These are phyloP conservation scores for Teunomyces stri DNA, from an alignment of 805 yeast species.

Conservation along the genomic window DNA sequence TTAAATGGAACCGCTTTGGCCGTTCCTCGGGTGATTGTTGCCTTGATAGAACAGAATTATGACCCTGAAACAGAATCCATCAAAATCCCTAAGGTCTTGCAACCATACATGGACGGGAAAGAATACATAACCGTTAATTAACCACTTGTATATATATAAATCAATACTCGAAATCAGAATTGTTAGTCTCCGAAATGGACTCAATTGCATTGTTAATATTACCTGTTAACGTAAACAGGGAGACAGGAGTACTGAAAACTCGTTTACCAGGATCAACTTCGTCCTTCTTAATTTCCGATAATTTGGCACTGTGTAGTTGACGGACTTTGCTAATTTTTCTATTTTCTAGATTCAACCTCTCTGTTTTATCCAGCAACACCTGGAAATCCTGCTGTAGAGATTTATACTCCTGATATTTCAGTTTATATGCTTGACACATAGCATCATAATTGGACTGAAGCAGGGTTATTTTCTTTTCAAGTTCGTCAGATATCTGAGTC, in stretches of 20 bases:
- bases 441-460: slow-evolving; percentile 12
- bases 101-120: slow-evolving; percentile 70
- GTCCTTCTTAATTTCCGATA: slow-evolving; percentile 13
- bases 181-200: slow-evolving; percentile 10
- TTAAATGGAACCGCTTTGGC: slow-evolving; percentile 96
- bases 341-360: slow-evolving; percentile 6
- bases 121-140: slow-evolving; percentile 20
- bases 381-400: slow-evolving; percentile 20
- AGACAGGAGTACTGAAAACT: slow-evolving; percentile 27
- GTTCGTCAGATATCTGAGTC: neutral
- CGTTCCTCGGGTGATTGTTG: slow-evolving; percentile 84
- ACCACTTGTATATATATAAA: slow-evolving; percentile 7
- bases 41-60: slow-evolving; percentile 84
- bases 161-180: slow-evolving; percentile 14
- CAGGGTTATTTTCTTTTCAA: slow-evolving; percentile 1
- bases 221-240: neutral
- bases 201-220: slow-evolving; percentile 6
- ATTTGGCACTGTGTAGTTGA: slow-evolving; percentile 20
- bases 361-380: slow-evolving; percentile 15
- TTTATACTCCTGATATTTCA: slow-evolving; percentile 22
- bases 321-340: slow-evolving; percentile 17
- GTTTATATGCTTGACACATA: slow-evolving; percentile 20
- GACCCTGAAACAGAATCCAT: slow-evolving; percentile 55
- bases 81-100: slow-evolving; percentile 63
- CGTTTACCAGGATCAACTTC: slow-evolving; percentile 15